Percentiles rank a stretch among this genome's conserved stretches.
phyloP scores from a whole-genome alignment of 108 stramenopile genomes.

The Pseudonitzschia pungens region DNA sequence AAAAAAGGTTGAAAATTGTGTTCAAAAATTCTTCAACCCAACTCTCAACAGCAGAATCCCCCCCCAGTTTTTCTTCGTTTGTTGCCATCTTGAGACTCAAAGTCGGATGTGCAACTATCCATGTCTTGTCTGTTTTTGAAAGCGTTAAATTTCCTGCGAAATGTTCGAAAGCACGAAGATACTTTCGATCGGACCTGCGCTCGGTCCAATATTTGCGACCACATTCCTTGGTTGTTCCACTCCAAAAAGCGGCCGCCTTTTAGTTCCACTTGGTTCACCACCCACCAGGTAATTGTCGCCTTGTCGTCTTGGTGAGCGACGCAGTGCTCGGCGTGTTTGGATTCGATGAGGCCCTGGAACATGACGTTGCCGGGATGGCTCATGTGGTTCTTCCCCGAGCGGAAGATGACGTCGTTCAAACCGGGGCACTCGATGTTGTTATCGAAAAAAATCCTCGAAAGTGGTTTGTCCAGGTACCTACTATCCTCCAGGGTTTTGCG shows the following conservation, averaged over 20 bases:
- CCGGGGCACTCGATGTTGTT: constrained; percentile 16
- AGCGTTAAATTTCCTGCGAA: constrained; percentile 13
- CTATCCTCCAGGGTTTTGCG: constrained; percentile 9
- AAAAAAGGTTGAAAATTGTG: too few relatives aligned
- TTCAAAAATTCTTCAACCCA: too few relatives aligned
- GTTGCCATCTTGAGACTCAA: not conserved
- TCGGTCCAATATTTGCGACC: constrained; percentile 12
- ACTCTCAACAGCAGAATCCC: too few relatives aligned
- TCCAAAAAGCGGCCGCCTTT: constrained; percentile 16
- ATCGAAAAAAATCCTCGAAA: not conserved
- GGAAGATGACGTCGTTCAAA: constrained; percentile 14
- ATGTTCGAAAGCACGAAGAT: constrained; percentile 14
- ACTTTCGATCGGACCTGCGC: constrained; percentile 11
- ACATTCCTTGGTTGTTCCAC: constrained; percentile 14
- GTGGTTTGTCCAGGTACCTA: not conserved
- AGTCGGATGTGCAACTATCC: constrained; percentile 9
- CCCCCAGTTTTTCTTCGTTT: not conserved
- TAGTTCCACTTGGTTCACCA: constrained; percentile 8
- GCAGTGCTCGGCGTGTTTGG: constrained; percentile 9
- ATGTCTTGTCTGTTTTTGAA: not conserved
- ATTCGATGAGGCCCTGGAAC: constrained; percentile 12
- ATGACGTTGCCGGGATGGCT: constrained; percentile 13
- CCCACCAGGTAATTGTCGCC: constrained; percentile 10
- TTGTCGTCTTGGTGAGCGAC: constrained; percentile 10
- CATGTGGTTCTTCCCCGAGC: constrained; percentile 16